Conservation (phyloP, 2,329 filamentous ascomycete genomes). For the Pyrenochaeta sp. region DNA sequence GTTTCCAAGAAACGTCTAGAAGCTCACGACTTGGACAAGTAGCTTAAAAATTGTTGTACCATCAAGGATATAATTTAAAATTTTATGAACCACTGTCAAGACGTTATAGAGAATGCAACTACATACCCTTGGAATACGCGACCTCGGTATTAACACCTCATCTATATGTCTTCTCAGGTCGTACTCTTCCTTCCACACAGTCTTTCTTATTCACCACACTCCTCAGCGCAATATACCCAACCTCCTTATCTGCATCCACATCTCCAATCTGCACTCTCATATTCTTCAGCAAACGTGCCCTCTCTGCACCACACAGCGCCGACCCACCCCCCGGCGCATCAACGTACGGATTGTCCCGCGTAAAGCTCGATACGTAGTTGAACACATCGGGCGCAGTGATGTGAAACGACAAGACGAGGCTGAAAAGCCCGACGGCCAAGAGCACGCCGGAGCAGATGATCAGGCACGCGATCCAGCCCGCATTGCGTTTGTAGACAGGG, state of each 20-base stretch:
- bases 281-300: slow-evolving; percentile 5
- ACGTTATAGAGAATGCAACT: too few relatives aligned
- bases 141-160: too few relatives aligned
- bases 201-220: not conserved
- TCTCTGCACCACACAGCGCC: slow-evolving; percentile 5
- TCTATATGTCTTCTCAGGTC: too few relatives aligned
- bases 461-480: slow-evolving; percentile 4
- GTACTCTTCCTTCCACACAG: too few relatives aligned
- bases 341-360: slow-evolving; percentile 11
- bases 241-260: not conserved
- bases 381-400: slow-evolving; percentile 10
- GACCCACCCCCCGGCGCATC: slow-evolving; percentile 7
- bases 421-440: slow-evolving; percentile 5
- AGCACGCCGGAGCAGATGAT: slow-evolving; percentile 5
- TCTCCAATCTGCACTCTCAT: not conserved
- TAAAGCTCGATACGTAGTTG: slow-evolving; percentile 11
- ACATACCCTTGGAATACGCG: too few relatives aligned
- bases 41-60: too few relatives aligned
- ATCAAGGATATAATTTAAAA: too few relatives aligned
- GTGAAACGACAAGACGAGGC: not conserved
- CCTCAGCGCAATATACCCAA: not conserved
- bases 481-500: slow-evolving; percentile 3
- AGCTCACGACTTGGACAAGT: too few relatives aligned
- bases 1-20: too few relatives aligned
- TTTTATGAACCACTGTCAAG: too few relatives aligned